These are phyloP conservation scores for Fusarium luffae DNA, from an alignment of 2,329 filamentous ascomycete genomes.

Conservation along the genomic window DNA sequence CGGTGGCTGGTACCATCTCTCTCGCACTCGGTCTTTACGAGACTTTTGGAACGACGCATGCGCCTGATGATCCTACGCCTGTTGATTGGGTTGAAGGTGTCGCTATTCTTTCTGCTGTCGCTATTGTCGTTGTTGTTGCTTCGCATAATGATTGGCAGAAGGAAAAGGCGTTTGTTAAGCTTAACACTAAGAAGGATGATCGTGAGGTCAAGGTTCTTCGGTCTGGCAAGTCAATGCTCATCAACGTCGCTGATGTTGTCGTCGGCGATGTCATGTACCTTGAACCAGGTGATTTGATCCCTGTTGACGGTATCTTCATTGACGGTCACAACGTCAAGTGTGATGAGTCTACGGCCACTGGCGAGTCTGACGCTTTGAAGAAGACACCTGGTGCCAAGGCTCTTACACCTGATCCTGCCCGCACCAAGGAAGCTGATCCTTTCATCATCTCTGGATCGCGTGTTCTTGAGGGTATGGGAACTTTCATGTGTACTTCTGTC, in stretches of 20 bases:
- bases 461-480: conserved; percentile 78
- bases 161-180: conserved; percentile 26
- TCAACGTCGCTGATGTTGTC: conserved; percentile 15
- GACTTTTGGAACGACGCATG: conserved; percentile 6
- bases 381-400: conserved; percentile 76
- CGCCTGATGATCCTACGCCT: conserved; percentile 20
- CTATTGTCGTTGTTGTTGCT: conserved; percentile 19
- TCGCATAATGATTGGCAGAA: conserved; percentile 30
- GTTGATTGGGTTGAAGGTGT: conserved; percentile 27
- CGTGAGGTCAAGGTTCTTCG: conserved; percentile 27
- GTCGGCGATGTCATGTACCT: conserved; percentile 25
- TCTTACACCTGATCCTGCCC: conserved; percentile 73
- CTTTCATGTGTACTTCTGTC: conserved; percentile 78
- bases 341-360: conserved; percentile 63
- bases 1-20: conserved; percentile 20
- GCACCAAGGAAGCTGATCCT: conserved; percentile 78
- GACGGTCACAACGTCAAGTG: conserved; percentile 27
- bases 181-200: conserved; percentile 28
- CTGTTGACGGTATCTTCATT: conserved; percentile 22
- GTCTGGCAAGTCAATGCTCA: conserved; percentile 17
- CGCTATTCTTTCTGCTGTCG: conserved; percentile 21
- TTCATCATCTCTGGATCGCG: conserved; percentile 89
- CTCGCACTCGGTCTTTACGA: conserved; percentile 18
- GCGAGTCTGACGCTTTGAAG: conserved; percentile 79
- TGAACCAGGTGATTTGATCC: conserved; percentile 22